Evolutionary conservation across 352 stramenopile genomes (phyloP), one percentile per base, ranked within the genome.

Genomic region (Phytophthora cryptogea): DNA sequence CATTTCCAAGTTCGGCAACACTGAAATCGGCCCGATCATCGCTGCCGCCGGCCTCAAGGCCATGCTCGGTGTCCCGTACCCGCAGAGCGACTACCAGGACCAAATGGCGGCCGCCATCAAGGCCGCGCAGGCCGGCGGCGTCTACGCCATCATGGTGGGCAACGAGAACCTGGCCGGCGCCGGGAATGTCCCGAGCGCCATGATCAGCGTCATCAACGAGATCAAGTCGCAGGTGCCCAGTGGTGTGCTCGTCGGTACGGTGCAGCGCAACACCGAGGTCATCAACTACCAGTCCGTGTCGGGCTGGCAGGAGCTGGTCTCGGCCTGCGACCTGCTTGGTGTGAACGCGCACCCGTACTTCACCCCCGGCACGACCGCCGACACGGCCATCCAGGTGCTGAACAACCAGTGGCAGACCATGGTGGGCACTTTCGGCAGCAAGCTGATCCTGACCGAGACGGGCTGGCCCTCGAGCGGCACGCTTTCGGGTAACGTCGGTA

Each of bases 271-370:
- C 68, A 83, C 68, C 31, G 72, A 84, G 54, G 76, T 72, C 53
- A 54, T 78, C 32, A 50, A 63, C 33, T 43, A 56, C 41, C 9
- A 43, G 8, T 42, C 37, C 26, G 48, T 68, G 5, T 49, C 42
- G 13, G 60, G 68, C 11, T 72, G 73, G 47, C 54, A 35, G 23
- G 65, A 80, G 2, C 63, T 78, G 8, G 50, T 76, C 2, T 44
- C 53, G 1, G 37, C 36, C 16, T 76, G 63, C 41, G 74, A 80
- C 44, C 43, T 80, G 13, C 23, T 80, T 30, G 74, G 74, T 23
- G 61, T 80, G 27, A 83, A 83, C 65, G 75, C 77, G 36, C 70
- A 83, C 41, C 74, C 74, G 54, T 83, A 64, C 54, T 83, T 83
- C 58, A 72, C 39, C n/a, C 48, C 47, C 26, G 36, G 32, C 26